Evolutionary conservation across 2,329 filamentous ascomycete species (phyloP).

Genomic region (Fusarium ambrosium): DNA sequence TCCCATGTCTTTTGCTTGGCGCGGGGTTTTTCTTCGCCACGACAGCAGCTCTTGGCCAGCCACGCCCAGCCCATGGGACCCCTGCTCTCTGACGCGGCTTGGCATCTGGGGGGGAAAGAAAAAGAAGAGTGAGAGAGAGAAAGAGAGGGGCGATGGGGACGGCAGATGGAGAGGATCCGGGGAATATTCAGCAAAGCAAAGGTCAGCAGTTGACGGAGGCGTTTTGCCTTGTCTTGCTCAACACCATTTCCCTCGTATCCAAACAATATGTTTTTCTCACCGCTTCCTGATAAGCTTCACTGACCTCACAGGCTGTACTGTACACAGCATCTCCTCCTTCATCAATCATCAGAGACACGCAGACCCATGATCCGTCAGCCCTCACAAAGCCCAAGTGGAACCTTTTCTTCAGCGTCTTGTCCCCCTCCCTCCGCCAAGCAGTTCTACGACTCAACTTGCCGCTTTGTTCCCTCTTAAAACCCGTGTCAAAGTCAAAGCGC

Average conservation of each 20-base stretch:
- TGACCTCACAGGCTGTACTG: background rate
- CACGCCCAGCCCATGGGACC: background rate
- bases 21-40: conserved; percentile 23
- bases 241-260: background rate
- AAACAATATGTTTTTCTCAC: conserved; percentile 6
- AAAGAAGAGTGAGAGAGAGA: background rate
- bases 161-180: conserved; percentile 29
- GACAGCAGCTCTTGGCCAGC: conserved; percentile 13
- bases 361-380: conserved; percentile 5
- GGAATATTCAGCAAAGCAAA: conserved; percentile 7
- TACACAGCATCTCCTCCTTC: background rate
- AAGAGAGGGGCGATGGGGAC: conserved; percentile 7
- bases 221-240: background rate
- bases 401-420: background rate
- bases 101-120: conserved; percentile 19
- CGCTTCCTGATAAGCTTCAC: conserved; percentile 17
- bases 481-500: background rate
- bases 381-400: conserved; percentile 7
- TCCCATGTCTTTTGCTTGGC: conserved; percentile 26
- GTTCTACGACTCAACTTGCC: conserved; percentile 5
- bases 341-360: conserved; percentile 7
- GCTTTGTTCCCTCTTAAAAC: conserved; percentile 10
- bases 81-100: conserved; percentile 11
- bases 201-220: background rate
- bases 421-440: conserved; percentile 7